These are phyloP conservation scores for Microdochium paspali DNA, from an alignment of 2,329 filamentous ascomycete genomes.

Conservation along the genomic window DNA sequence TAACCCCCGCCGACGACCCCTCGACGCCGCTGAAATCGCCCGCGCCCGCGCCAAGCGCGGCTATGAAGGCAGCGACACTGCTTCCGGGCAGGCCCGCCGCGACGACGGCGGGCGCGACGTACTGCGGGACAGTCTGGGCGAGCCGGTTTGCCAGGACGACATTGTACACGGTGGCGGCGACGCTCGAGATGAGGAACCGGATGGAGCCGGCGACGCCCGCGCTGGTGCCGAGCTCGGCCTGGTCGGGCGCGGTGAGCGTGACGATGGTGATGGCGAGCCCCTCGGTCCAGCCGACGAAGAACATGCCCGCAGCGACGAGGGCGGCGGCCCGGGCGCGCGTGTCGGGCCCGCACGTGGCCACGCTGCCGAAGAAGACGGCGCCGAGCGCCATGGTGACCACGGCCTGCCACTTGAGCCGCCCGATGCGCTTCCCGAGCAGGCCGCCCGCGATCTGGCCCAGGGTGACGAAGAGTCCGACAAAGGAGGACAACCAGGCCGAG, in stretches of 20 bases:
- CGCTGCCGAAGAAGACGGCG: slow-evolving; percentile 18
- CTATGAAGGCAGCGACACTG: slow-evolving; percentile 23
- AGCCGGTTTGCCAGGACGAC: slow-evolving; percentile 23
- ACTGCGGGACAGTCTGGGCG: slow-evolving; percentile 15
- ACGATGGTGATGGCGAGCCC: slow-evolving; percentile 22
- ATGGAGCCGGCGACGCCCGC: slow-evolving; percentile 25
- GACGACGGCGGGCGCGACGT: slow-evolving; percentile 21
- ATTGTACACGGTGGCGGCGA: slow-evolving; percentile 23
- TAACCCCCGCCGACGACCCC: slow-evolving; percentile 19
- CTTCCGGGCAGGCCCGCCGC: slow-evolving; percentile 24
- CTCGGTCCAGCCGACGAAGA: slow-evolving; percentile 25
- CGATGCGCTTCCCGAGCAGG: slow-evolving; percentile 14
- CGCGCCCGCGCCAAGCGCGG: slow-evolving; percentile 13
- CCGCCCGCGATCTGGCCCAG: slow-evolving; percentile 16
- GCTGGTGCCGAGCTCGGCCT: slow-evolving; percentile 23
- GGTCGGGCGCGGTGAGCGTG: slow-evolving; percentile 21
- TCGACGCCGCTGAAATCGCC: slow-evolving; percentile 17
- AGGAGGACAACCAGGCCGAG: slow-evolving; percentile 14
- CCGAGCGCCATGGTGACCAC: slow-evolving; percentile 19
- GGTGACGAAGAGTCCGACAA: slow-evolving; percentile 18
- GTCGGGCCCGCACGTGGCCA: slow-evolving; percentile 17
- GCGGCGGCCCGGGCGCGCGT: slow-evolving; percentile 14
- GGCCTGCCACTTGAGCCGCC: slow-evolving; percentile 21
- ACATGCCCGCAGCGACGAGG: slow-evolving; percentile 19
- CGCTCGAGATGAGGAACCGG: slow-evolving; percentile 21